phyloP scores from a whole-genome alignment of 257 asterid species.

The Cordia subcordata region DNA sequence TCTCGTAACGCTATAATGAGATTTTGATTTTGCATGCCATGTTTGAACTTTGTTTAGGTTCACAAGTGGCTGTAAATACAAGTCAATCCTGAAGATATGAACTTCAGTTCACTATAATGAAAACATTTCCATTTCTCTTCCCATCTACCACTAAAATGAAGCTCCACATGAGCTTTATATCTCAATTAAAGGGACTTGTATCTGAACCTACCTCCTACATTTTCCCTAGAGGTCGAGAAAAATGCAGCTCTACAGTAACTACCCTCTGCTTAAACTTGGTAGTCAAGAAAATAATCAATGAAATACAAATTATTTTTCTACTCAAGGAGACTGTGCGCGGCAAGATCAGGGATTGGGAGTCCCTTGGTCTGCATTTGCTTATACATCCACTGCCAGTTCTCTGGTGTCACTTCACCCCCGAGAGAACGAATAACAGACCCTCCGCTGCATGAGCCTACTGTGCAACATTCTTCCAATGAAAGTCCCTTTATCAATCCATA shows the following conservation, averaged over 20 bases:
- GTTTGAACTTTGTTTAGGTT: too few species aligned
- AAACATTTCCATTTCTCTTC: too few species aligned
- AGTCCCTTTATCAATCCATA: conserved; percentile 82
- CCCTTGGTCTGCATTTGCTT: conserved; percentile 67
- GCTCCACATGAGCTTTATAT: background rate
- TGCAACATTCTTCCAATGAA: conserved; percentile 80
- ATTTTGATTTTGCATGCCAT: too few species aligned
- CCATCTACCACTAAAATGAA: too few species aligned
- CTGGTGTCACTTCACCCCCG: conserved; percentile 87
- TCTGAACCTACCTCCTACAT: background rate
- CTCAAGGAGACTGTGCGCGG: conserved; percentile 4
- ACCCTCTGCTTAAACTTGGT: conserved; percentile 4
- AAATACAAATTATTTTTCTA: background rate
- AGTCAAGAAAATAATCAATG: conserved; percentile 1
- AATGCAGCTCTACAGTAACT: background rate
- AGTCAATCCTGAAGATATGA: too few species aligned
- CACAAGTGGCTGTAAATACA: too few species aligned
- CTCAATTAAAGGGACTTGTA: background rate
- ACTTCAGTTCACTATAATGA: too few species aligned
- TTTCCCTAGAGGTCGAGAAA: too few species aligned
- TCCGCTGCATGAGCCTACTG: conserved; percentile 87
- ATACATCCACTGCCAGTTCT: conserved; percentile 97
- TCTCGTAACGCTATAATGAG: too few species aligned
- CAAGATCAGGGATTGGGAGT: conserved; percentile 39
- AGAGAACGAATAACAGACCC: conserved; percentile 86